These are phyloP conservation scores for Rhodotorula sp. DNA, from an alignment of 1,284 basidiomycete species.

Conservation along the genomic window DNA sequence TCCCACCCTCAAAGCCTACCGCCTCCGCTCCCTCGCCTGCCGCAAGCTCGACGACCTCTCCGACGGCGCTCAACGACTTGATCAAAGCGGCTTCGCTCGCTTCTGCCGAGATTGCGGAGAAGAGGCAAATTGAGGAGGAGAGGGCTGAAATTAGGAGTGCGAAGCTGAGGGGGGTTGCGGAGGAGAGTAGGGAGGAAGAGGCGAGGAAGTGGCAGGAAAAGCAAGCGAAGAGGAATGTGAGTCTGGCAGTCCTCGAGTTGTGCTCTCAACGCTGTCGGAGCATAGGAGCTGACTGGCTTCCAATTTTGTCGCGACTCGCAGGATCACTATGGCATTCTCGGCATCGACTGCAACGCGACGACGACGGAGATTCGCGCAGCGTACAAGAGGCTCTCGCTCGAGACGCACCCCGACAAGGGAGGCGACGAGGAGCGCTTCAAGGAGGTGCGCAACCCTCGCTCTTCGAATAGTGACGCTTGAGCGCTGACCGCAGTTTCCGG, in stretches of 20 bases:
- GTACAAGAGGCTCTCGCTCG: constrained; percentile 62
- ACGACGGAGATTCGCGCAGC: constrained; percentile 71
- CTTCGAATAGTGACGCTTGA: not conserved
- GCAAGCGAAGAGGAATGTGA: constrained; percentile 72
- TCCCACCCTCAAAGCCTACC: constrained; percentile 76
- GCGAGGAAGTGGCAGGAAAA: constrained; percentile 74
- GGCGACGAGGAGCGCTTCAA: constrained; percentile 7
- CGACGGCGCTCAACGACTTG: constrained; percentile 68
- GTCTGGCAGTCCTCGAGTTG: constrained; percentile 50
- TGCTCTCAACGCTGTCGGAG: not conserved
- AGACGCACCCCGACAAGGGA: constrained; percentile 58
- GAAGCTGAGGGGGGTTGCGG: constrained; percentile 57
- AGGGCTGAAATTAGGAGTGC: not conserved
- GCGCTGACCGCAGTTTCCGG: not conserved
- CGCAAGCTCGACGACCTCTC: constrained; percentile 73
- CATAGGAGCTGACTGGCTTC: constrained; percentile 42
- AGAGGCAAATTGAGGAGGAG: not conserved
- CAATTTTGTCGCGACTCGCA: constrained; percentile 55
- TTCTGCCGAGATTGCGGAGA: constrained; percentile 51
- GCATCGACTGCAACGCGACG: constrained; percentile 49
- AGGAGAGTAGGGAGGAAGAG: constrained; percentile 64
- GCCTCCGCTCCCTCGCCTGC: constrained; percentile 75
- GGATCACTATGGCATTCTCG: constrained; percentile 44
- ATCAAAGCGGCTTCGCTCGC: constrained; percentile 67
- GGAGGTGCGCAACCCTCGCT: not conserved